Percentiles rank a stretch among this genome's conserved stretches.
phyloP scores from a whole-genome alignment of 495 filamentous ascomycete species.

The Xylaria intraflava region DNA sequence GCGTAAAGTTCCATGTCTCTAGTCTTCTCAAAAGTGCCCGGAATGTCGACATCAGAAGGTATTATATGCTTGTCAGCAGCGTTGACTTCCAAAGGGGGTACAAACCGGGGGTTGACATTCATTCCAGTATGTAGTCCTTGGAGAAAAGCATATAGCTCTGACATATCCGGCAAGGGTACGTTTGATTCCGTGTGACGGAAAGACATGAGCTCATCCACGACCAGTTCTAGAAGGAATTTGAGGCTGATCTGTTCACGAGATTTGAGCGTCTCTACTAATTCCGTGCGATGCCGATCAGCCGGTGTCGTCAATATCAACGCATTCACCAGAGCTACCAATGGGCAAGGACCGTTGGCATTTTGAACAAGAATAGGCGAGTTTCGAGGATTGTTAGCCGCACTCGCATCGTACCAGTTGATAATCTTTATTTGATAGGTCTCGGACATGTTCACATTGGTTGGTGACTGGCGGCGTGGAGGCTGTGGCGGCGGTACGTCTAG shows the following conservation, averaged over 20 bases:
- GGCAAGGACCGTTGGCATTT: constrained; percentile 91
- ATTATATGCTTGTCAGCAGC: constrained; percentile 38
- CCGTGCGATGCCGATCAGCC: constrained; percentile 50
- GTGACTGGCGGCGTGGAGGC: constrained; percentile 30
- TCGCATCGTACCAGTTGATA: constrained; percentile 39
- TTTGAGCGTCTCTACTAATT: constrained; percentile 66
- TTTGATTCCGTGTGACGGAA: constrained; percentile 38
- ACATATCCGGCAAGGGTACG: constrained; percentile 66
- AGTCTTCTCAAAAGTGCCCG: constrained; percentile 76
- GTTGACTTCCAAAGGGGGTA: constrained; percentile 39
- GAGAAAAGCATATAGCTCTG: constrained; percentile 79
- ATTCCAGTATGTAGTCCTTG: constrained; percentile 90
- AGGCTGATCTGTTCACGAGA: constrained; percentile 83
- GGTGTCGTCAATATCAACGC: constrained; percentile 77
- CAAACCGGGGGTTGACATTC: constrained; percentile 93
- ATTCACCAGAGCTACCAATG: constrained; percentile 88
- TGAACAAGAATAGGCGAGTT: constrained; percentile 78
- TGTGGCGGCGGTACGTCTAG: constrained; percentile 24
- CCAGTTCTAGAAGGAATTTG: constrained; percentile 72
- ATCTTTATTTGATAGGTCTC: constrained; percentile 46
- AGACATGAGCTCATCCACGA: constrained; percentile 88
- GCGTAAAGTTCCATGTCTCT: constrained; percentile 79
- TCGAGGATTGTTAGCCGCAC: constrained; percentile 33
- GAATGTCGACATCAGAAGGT: constrained; percentile 38
- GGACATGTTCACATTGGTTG: constrained; percentile 26